A percentile compares a stretch with the other conserved stretches of the same genome.
These are phyloP conservation scores for Panellus pusillus DNA, from an alignment of 768 basidiomycete species.

Conservation along the genomic window DNA sequence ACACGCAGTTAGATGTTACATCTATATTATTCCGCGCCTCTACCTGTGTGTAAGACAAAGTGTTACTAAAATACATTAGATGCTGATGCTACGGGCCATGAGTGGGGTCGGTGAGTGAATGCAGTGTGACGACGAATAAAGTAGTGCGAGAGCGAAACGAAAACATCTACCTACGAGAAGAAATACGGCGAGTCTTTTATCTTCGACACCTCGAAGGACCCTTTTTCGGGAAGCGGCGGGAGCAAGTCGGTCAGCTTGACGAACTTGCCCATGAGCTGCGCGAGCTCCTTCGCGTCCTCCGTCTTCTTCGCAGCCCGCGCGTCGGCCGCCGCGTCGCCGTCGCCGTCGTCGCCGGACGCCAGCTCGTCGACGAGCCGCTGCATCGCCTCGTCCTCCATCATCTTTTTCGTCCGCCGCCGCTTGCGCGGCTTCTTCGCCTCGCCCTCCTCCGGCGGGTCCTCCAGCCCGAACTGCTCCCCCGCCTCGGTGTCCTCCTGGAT, in stretches of 20 bases:
- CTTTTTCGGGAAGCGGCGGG: constrained; percentile 82
- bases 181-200: constrained; percentile 89
- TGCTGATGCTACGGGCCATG: constrained; percentile 17
- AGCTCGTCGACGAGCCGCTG: background rate
- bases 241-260: constrained; percentile 73
- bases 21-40: constrained; percentile 15
- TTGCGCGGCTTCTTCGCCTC: background rate
- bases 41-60: constrained; percentile 1
- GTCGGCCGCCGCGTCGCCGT: constrained; percentile 13
- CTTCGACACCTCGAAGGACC: constrained; percentile 77
- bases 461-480: constrained; percentile 25
- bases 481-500: constrained; percentile 21
- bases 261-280: constrained; percentile 52
- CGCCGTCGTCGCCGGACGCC: background rate
- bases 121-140: constrained; percentile 9
- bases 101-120: constrained; percentile 12
- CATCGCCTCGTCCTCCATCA: constrained; percentile 20
- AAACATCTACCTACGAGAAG: constrained; percentile 66
- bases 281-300: background rate
- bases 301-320: background rate
- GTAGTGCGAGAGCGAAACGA: background rate
- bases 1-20: background rate
- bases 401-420: constrained; percentile 27
- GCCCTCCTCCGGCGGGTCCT: constrained; percentile 22
- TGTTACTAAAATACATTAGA: constrained; percentile 20